Conservation (phyloP, 495 filamentous ascomycete species). For the Podospora anserina region DNA sequence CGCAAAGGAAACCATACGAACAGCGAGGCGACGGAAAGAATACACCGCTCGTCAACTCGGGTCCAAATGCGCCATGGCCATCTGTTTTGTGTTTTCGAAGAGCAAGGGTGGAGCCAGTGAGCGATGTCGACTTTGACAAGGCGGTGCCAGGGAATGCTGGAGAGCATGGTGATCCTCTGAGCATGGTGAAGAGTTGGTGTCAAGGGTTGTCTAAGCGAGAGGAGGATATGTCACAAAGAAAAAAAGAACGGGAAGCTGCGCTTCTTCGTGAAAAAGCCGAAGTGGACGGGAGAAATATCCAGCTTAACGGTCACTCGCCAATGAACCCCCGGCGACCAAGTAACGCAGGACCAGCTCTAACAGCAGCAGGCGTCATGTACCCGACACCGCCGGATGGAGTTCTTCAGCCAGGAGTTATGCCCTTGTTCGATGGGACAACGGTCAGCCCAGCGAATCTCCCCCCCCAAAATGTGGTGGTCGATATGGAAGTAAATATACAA, state of each 20-base stretch:
- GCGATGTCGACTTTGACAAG: constrained; percentile 22
- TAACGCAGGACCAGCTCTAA: constrained; percentile 47
- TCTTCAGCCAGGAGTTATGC: constrained; percentile 44
- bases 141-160: constrained; percentile 14
- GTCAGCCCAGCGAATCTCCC: constrained; percentile 47
- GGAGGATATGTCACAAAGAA: constrained; percentile 43
- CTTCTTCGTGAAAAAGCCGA: constrained; percentile 43
- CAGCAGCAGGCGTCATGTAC: constrained; percentile 66
- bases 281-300: constrained; percentile 35
- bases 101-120: constrained; percentile 23
- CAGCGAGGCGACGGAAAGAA: constrained; percentile 41
- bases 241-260: constrained; percentile 52
- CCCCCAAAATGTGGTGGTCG: constrained; percentile 19
- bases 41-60: constrained; percentile 34
- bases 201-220: constrained; percentile 47
- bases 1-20: constrained; percentile 37
- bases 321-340: constrained; percentile 48
- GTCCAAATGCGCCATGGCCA: constrained; percentile 47
- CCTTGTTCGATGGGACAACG: constrained; percentile 48
- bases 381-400: constrained; percentile 83
- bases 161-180: constrained; percentile 56
- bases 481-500: constrained; percentile 30
- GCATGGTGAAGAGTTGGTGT: constrained; percentile 68
- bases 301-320: constrained; percentile 38
- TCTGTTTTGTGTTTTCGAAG: constrained; percentile 51